Base-by-base conservation (phyloP, 1,284 basidiomycete genomes). In the Agroathelia rolfsii region DNA sequence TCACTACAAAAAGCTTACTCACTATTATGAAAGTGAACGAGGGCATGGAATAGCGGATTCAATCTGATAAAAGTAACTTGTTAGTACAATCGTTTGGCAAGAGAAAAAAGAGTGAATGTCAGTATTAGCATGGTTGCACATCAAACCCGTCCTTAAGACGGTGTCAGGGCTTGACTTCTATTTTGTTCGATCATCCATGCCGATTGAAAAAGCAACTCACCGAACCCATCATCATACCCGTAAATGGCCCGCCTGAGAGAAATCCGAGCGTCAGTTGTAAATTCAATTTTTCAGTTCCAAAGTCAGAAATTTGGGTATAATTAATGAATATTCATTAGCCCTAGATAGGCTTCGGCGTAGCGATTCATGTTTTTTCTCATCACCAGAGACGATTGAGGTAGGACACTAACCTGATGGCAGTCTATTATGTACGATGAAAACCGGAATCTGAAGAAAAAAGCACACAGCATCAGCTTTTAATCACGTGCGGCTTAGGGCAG, bases 301-400 rank as follows among this genome's bases (percentile, higher is more conserved):
- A 59, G 64, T 85, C 81, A 60, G 81, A 83, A 84, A 85, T 84
- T 84, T 84, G 81, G 81, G 81, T 84, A 84, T 85, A 69, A 72
- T 64, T 54, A 64, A 64, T 49, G 49, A 53, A 50, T 49, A 53
- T 61, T 84, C 81, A 83, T 70, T 11, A 76, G 69, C 78, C 57
- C 40, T 37, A 42, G n/a, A n/a, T n/a, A 45, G 57, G 72, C 72
- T 72, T 84, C 80, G 53, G 78, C 74, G 79, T 83, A 84, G 79
- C 80, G 81, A 84, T 85, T 83, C 80, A 60, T 63, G n/a, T n/a
- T 58, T 45, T 56, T 58, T 68, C 53, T 81, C 78, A 62, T 83
- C 80, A 69, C 57, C 46, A 53, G 52, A 36, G 38, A 37, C 14
- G 17, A 25, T 41, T 36, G 34, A 37, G 16, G 33, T 39, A 39